Base-by-base conservation (phyloP, 1,284 basidiomycete species). In the Peniophora sp. region DNA sequence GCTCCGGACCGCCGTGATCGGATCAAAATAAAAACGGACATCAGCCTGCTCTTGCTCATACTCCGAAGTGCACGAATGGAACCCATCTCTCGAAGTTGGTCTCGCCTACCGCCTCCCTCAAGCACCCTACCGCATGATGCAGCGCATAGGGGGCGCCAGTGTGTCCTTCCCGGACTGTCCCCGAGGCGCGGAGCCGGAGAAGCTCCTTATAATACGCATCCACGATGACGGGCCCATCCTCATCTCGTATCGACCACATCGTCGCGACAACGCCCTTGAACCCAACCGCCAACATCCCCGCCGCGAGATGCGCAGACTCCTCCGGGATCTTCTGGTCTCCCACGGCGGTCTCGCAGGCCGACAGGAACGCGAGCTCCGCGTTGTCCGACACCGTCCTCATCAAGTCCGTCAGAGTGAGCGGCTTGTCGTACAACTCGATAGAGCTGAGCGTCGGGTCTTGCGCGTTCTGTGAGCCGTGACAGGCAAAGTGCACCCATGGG, bases 311-410 rank as follows among this genome's bases (percentile, higher is more conserved):
- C 12, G 54, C 46, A 2, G 51, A 11, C 35, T 56, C 50, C 15
- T 54, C 52, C 3, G 45, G 37, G 9, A 35, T 23, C 15, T 45
- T 24, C 12, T 39, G 27, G 35, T 49, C 50, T 20, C 55, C 55
- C 36, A 17, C 34, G n/a, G 54, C 54, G 10, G 55, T 56, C 36
- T 56, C 49, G 46, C 56, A 57, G 24, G 56, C 56, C 14, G 52
- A 54, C 14, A 57, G 53, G 37, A 54, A 56, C 3, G 56, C 56
- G 27, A 57, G 51, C 17, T 54, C 43, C 36, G 54, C 50, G 5
- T 48, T 10, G 37, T 3, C 3, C 1, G 11, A 45, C 22, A 15
- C 23, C 9, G 22, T 45, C 9, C n/a, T 15, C 43, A 45, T 45
- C 9, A 45, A 8, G 17, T 24, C 20, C 14, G 18, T 9, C 6